A percentile compares a stretch with the other conserved stretches of the same genome.
These are phyloP conservation scores for Conticribra guillardii DNA, from an alignment of 108 stramenopile genomes.

Conservation along the genomic window DNA sequence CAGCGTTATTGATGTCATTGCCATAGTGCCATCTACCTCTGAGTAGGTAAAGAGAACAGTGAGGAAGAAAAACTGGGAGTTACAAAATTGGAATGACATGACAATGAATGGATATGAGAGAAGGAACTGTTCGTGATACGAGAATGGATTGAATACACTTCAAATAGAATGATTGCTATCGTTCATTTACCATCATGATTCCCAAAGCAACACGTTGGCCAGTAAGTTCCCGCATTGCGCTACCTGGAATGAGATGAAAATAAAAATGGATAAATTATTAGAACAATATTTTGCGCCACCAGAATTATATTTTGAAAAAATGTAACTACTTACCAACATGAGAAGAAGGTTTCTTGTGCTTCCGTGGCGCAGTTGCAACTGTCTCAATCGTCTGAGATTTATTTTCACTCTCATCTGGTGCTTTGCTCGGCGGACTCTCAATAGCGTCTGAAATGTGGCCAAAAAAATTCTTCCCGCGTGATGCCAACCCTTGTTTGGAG, in stretches of 20 bases:
- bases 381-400: background rate
- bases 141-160: no score
- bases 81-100: background rate
- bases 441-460: background rate
- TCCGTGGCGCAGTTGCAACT: background rate
- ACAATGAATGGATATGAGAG: background rate
- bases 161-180: no score
- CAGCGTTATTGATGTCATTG: slow-evolving; percentile 34
- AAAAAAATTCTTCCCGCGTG: background rate
- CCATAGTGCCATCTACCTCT: slow-evolving; percentile 9
- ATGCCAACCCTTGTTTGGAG: background rate
- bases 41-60: background rate
- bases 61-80: background rate
- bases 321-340: slow-evolving; percentile 26
- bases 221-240: slow-evolving; percentile 78
- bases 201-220: slow-evolving; percentile 80
- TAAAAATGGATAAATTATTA: background rate
- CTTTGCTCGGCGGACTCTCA: background rate
- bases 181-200: slow-evolving; percentile 46
- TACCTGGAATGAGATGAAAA: slow-evolving; percentile 31
- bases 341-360: slow-evolving; percentile 25
- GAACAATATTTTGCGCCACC: no score
- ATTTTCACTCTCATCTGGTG: background rate
- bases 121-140: background rate
- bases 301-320: background rate